phyloP scores from a whole-genome alignment of 2,329 filamentous ascomycete species.

The Bipolaris sorokiniana region DNA sequence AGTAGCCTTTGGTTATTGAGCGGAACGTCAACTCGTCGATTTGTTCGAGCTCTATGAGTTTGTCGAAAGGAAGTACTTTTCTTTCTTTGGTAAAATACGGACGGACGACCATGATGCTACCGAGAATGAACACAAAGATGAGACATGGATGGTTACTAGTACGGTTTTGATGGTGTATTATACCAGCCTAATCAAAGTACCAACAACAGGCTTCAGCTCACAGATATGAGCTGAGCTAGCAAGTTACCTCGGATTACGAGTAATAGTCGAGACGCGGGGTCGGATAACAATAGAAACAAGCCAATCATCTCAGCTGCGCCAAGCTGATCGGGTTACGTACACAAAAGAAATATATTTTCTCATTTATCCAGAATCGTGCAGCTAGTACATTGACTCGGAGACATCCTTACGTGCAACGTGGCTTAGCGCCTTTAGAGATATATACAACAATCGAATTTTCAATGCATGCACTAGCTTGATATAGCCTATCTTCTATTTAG shows the following conservation, averaged over 20 bases:
- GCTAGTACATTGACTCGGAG: background rate
- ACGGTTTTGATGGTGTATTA: background rate
- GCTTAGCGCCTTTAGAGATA: no score
- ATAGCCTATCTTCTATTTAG: constrained; percentile 2
- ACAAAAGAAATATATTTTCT: no score
- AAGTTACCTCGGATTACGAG: background rate
- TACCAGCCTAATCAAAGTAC: background rate
- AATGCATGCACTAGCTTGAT: background rate
- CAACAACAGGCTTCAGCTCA: no score
- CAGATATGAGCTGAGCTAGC: no score
- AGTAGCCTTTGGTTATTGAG: constrained; percentile 51
- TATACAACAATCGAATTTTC: background rate
- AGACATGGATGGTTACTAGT: background rate
- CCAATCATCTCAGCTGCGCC: background rate
- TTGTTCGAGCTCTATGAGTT: constrained; percentile 51
- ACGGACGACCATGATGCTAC: constrained; percentile 30
- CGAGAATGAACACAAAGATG: background rate
- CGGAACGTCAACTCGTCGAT: constrained; percentile 51
- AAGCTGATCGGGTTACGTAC: no score
- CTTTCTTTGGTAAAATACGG: constrained; percentile 35
- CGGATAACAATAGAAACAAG: background rate
- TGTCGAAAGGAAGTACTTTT: constrained; percentile 47
- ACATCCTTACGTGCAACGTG: background rate
- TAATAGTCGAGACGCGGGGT: background rate
- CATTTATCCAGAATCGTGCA: no score